A percentile compares a stretch with the other conserved stretches of the same genome.
These are phyloP conservation scores for Rhodofomes roseus DNA, from an alignment of 1,284 basidiomycete species.

Conservation along the genomic window DNA sequence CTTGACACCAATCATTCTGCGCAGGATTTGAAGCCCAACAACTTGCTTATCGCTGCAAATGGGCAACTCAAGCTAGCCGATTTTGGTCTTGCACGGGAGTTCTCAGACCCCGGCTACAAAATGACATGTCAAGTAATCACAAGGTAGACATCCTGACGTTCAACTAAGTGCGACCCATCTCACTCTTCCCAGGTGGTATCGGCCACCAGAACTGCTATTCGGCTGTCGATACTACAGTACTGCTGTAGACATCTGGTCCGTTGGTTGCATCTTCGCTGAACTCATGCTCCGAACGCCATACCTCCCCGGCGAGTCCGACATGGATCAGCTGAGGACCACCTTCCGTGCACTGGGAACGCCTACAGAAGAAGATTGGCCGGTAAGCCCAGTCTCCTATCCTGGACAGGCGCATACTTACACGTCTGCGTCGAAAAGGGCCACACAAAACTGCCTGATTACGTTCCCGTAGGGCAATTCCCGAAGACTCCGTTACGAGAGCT, in stretches of 20 bases:
- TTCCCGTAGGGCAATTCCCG: constrained; percentile 79
- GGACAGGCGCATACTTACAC: no score
- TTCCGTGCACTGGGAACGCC: constrained; percentile 95
- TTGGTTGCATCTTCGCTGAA: constrained; percentile 95
- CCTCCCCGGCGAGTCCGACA: constrained; percentile 89
- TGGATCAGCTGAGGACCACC: constrained; percentile 94
- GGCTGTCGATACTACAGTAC: constrained; percentile 87
- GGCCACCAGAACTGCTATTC: constrained; percentile 90
- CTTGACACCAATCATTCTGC: not conserved
- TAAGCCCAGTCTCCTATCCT: constrained; percentile 32
- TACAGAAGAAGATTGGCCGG: constrained; percentile 96
- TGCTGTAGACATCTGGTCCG: constrained; percentile 91
- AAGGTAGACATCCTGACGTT: constrained; percentile 31
- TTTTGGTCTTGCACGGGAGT: constrained; percentile 98
- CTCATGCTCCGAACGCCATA: constrained; percentile 94
- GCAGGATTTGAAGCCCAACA: constrained; percentile 98
- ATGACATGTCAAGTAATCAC: constrained; percentile 99
- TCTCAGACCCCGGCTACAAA: constrained; percentile 86
- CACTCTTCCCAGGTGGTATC: constrained; percentile 78
- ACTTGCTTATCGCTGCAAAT: constrained; percentile 88
- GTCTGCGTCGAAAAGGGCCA: constrained; percentile 71
- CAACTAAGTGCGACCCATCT: constrained; percentile 1
- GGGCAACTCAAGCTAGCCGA: constrained; percentile 97
- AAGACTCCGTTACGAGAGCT: constrained; percentile 80
- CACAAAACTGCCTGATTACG: constrained; percentile 86